A percentile compares a stretch with the other conserved stretches of the same genome.
These are phyloP conservation scores for Chaetomium olivaceum DNA, from an alignment of 2,329 filamentous ascomycete species.

Conservation along the genomic window DNA sequence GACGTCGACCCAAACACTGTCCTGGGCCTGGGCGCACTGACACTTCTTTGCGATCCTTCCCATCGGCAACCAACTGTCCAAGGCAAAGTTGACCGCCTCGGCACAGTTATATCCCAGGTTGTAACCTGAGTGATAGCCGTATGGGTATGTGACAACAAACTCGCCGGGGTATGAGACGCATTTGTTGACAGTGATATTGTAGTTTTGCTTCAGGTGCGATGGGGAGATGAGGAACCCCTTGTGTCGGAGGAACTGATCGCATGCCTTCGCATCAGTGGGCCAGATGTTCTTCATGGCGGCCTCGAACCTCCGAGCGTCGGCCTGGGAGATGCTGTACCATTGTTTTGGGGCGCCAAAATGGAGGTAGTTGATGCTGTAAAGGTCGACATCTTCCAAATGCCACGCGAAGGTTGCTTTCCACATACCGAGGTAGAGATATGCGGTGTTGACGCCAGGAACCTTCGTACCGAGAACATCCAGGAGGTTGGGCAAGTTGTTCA, in stretches of 20 bases:
- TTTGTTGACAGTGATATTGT: constrained; percentile 94
- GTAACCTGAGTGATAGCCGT: constrained; percentile 97
- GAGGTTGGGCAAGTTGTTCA: constrained; percentile 90
- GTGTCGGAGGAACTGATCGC: constrained; percentile 92
- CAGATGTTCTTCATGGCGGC: constrained; percentile 93
- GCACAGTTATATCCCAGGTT: constrained; percentile 98
- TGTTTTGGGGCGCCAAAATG: constrained; percentile 98
- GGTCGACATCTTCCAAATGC: constrained; percentile 97
- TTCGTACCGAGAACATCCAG: constrained; percentile 93
- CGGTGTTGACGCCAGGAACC: constrained; percentile 95
- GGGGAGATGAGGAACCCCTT: constrained; percentile 98
- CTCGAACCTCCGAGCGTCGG: constrained; percentile 89
- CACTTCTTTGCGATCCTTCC: constrained; percentile 96
- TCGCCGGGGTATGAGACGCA: constrained; percentile 94
- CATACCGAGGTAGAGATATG: constrained; percentile 97
- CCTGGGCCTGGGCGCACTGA: constrained; percentile 89
- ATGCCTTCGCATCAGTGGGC: constrained; percentile 93
- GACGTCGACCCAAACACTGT: constrained; percentile 98
- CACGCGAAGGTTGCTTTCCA: constrained; percentile 99
- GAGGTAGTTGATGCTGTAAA: constrained; percentile 99
- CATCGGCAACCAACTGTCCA: constrained; percentile 93
- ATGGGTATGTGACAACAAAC: constrained; percentile 97
- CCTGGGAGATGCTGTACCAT: constrained; percentile 99
- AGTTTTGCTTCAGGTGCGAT: constrained; percentile 79
- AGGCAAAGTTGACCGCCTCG: constrained; percentile 96